Percentiles rank a stretch among this genome's conserved stretches.
phyloP scores from a whole-genome alignment of 2,329 filamentous ascomycete genomes.

The Amauroascus niger region DNA sequence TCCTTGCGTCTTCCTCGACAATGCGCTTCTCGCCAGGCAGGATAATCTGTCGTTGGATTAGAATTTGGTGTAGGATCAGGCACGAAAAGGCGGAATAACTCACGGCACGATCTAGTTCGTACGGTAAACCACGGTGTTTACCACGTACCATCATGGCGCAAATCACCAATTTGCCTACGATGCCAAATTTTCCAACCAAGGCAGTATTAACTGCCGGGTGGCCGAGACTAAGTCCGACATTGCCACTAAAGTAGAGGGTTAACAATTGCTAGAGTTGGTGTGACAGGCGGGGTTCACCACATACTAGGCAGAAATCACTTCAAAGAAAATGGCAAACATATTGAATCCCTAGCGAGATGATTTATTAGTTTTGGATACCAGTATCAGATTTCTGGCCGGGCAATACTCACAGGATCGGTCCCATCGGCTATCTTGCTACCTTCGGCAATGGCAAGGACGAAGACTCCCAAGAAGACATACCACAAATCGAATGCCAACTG shows the following conservation, averaged over 20 bases:
- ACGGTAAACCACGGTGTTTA: constrained; percentile 46
- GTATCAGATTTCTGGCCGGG: neutral
- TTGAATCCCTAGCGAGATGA: constrained; percentile 11
- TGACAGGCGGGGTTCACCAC: constrained; percentile 6
- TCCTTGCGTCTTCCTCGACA: constrained; percentile 9
- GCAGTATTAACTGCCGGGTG: constrained; percentile 25
- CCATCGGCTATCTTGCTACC: constrained; percentile 21
- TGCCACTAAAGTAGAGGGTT: constrained; percentile 20
- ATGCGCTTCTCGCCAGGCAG: constrained; percentile 13
- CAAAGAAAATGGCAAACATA: constrained; percentile 33
- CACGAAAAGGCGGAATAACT: neutral
- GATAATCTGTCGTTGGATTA: constrained; percentile 11
- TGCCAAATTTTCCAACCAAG: constrained; percentile 39
- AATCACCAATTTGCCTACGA: constrained; percentile 44
- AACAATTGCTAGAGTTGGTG: neutral
- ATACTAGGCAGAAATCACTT: constrained; percentile 35
- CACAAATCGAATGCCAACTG: constrained; percentile 58
- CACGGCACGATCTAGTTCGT: constrained; percentile 43
- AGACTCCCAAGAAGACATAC: constrained; percentile 52
- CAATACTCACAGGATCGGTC: constrained; percentile 21
- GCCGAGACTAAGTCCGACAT: constrained; percentile 29
- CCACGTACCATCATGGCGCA: constrained; percentile 49
- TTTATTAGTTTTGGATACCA: neutral
- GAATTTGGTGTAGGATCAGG: neutral
- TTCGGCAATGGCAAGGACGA: constrained; percentile 45